Evolutionary conservation across 2,329 filamentous ascomycete species (phyloP).

Genomic region (Fusarium coicis): DNA sequence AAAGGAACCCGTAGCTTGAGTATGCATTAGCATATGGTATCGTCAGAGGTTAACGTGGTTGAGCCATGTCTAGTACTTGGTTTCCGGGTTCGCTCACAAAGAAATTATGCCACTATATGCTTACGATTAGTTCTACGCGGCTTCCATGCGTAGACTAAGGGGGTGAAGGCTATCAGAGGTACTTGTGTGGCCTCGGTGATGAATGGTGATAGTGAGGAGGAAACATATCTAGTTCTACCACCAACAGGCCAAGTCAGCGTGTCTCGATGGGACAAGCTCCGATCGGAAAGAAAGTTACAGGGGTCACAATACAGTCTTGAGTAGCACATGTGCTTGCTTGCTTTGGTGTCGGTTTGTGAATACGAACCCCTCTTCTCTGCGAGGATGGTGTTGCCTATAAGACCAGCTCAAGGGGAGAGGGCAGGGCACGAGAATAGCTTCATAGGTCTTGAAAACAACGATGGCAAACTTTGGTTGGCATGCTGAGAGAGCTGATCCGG

Average conservation of each 20-base stretch:
- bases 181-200: background rate
- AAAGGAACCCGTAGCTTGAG: background rate
- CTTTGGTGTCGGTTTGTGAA: too few species aligned
- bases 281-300: background rate
- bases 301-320: background rate
- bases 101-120: too few species aligned
- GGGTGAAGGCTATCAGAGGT: background rate
- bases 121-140: background rate
- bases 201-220: background rate
- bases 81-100: background rate
- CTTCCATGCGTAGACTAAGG: background rate
- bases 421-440: background rate
- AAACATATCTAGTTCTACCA: background rate
- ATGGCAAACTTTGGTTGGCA: slow-evolving; percentile 4
- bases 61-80: background rate
- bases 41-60: background rate
- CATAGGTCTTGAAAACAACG: background rate
- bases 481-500: slow-evolving; percentile 1
- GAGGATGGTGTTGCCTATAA: background rate
- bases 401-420: background rate
- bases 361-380: background rate
- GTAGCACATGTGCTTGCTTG: background rate
- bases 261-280: background rate
- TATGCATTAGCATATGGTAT: background rate
- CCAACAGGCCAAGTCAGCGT: background rate